Base-by-base conservation (phyloP, 345 rosid genomes). In the Salix caprea region DNA sequence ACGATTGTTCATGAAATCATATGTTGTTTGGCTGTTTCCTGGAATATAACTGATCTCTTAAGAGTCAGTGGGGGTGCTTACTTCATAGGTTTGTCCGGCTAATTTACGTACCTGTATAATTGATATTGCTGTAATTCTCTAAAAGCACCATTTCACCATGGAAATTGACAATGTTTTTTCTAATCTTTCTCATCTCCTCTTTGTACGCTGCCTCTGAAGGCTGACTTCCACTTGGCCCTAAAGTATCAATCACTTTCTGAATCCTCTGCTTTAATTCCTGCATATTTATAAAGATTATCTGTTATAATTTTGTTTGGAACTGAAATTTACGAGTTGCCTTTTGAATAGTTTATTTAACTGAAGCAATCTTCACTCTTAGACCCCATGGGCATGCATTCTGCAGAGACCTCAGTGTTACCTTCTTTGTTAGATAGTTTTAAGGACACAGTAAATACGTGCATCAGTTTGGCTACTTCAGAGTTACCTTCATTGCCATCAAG, bases 61-160 rank as follows among this genome's bases (percentile, higher is more conserved):
- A 6, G 21, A 54, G 60, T 19, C 37, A 2, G n/a, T n/a, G 60
- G 23, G 58, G 10, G 60, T 2, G 24, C 23, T 54, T 1, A 0
- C 4, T 21, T 0, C 8, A 3, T 19, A 58, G 62, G 0, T 10
- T 9, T 1, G 30, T n/a, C 26, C 2, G 15, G 21, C 0, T 7
- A n/a, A 10, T n/a, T 6, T 28, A 52, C 12, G 3, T 56, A 90
- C 92, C 95, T 82, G 95, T 94, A 88, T 91, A 94, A 76, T 92
- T 94, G 79, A 94, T 80, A 72, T 87, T 91, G 88, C 97, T 94
- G 81, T 94, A 94, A 80, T 92, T 89, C 62, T 85, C 89, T 5
- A 94, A 77, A 48, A 94, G 90, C 70, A 94, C 97, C 97, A 94
- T 94, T 80, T 94, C 97, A 5, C 97, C 98, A 15, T 92, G 98